Evolutionary conservation across 129 eudicot species (phyloP), one percentile per base, ranked within the genome.

Genomic region (Logfia minima): DNA sequence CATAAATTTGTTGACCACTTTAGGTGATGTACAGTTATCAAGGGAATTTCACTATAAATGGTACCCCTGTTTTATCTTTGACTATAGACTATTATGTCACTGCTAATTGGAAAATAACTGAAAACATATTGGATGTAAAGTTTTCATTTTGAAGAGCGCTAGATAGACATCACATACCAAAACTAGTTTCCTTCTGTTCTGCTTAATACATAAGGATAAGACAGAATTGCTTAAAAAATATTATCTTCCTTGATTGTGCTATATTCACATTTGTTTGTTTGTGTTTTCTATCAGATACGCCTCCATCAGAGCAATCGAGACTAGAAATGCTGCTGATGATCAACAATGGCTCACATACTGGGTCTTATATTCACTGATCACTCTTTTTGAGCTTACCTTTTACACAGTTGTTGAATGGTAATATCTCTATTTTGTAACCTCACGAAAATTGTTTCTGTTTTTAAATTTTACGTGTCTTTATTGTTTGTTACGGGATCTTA

Each of bases 321-420:
- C 90, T n/a, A 95, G 84, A 79, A 89, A 92, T 18, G 76, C 85
- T 17, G 78, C 63, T 8, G 97, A 95, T 72, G 96, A 95, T 77
- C 93, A 89, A 77, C 97, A 94, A 74, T 94, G 99, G 99, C 99
- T 94, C 67, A 94, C 99, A 31, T 94, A 94, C 70, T 95, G 99
- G 99, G 83, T 95, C 52, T 81, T 95, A 72, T 91, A 95, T 70
- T 95, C 99, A 28, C 83, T 95, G 89, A 91, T 95, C 22, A 91
- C 99, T 24, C 97, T 95, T 37, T 86, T 91, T 37, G 99, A 95
- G 89, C 96, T 95, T 43, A 95, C 99, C 65, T 95, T 86, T 67
- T 87, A 88, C 55, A 82, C 73, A 32, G 81, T 95, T 66, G 84
- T 95, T 48, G 97, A 91, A 75, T 95, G 99, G 97, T 95, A 79